Conservation (phyloP, 2,329 filamentous ascomycete species). For the Domatiomyces globalis region DNA sequence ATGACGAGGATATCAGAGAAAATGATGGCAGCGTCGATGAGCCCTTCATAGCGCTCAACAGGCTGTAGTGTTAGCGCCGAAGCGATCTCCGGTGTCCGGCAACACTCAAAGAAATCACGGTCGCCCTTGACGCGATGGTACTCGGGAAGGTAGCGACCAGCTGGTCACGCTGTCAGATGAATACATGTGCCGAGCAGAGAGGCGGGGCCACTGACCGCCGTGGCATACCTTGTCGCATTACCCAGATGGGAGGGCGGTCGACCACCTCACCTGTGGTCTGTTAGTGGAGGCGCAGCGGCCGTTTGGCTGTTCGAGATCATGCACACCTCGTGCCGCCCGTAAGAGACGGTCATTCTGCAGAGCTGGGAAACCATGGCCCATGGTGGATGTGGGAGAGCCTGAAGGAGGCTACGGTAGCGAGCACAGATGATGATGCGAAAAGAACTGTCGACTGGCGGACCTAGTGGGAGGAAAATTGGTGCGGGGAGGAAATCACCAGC, state of each 20-base stretch:
- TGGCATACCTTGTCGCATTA: slow-evolving; percentile 85
- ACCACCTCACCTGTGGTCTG: slow-evolving; percentile 54
- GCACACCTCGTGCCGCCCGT: slow-evolving; percentile 69
- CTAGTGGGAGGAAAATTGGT: not conserved
- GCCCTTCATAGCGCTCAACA: slow-evolving; percentile 75
- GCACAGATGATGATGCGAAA: not conserved
- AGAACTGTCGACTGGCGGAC: too few species aligned
- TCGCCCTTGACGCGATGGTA: slow-evolving; percentile 89
- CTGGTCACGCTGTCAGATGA: slow-evolving; percentile 32
- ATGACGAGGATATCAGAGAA: slow-evolving; percentile 98
- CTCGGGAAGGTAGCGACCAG: slow-evolving; percentile 91
- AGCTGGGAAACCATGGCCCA: slow-evolving; percentile 61
- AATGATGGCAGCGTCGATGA: slow-evolving; percentile 94
- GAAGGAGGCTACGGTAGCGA: not conserved
- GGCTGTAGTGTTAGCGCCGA: slow-evolving; percentile 90
- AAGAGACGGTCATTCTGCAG: slow-evolving; percentile 87
- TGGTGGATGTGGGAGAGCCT: slow-evolving; percentile 23
- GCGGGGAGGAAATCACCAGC: not conserved
- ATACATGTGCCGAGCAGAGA: not conserved
- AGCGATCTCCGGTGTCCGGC: slow-evolving; percentile 79
- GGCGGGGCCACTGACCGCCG: slow-evolving; percentile 13
- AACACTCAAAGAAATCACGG: slow-evolving; percentile 95
- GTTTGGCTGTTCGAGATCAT: not conserved
- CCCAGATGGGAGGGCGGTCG: slow-evolving; percentile 90
- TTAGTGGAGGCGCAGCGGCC: not conserved